phyloP scores from a whole-genome alignment of 805 yeast genomes.

The Zygoascus ofunaensis region DNA sequence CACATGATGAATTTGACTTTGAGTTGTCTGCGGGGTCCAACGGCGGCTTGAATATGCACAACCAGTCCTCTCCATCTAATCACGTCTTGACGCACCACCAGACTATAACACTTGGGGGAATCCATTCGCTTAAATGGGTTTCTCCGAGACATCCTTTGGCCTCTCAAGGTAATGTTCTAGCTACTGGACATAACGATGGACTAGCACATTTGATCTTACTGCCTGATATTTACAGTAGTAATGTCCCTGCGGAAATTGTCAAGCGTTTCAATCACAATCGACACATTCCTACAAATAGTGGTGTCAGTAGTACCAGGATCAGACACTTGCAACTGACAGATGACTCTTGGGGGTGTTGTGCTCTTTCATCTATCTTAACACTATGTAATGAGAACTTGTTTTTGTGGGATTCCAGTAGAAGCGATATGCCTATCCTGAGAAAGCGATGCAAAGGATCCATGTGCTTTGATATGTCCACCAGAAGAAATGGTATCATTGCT shows the following conservation, averaged over 20 bases:
- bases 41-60: neutral
- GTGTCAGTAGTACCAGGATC: constrained; percentile 20
- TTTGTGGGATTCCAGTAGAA: constrained; percentile 62
- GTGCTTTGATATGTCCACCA: constrained; percentile 40
- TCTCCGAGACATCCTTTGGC: constrained; percentile 28
- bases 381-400: constrained; percentile 62
- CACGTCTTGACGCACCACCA: constrained; percentile 45
- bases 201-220: constrained; percentile 60
- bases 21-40: no score
- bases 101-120: constrained; percentile 46
- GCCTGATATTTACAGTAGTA: constrained; percentile 43
- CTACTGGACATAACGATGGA: constrained; percentile 72
- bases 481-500: constrained; percentile 46
- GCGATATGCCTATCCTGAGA: constrained; percentile 50
- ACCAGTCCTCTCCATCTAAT: neutral
- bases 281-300: constrained; percentile 33
- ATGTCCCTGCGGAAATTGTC: constrained; percentile 58
- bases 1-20: neutral
- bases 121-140: constrained; percentile 39
- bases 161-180: constrained; percentile 38
- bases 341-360: constrained; percentile 36
- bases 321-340: constrained; percentile 33
- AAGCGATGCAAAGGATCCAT: constrained; percentile 43
- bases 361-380: constrained; percentile 44
- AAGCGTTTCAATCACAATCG: constrained; percentile 72